Conservation (phyloP, 176 grass and related monocot species). For the Zea mays region Zm-B73-REFERENCE-NAM-5.0 NC_050102.1:10935501-10936000, state of each 20-base stretch:
- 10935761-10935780: background rate
- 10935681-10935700: background rate
- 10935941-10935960: constrained; percentile 3
- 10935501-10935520: constrained; percentile 69
- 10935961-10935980: background rate
- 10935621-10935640: background rate
- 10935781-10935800: background rate
- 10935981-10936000: background rate
- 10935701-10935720: background rate
- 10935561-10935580: background rate
- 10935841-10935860: background rate
- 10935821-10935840: background rate
- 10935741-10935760: background rate
- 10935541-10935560: background rate
- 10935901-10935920: background rate
- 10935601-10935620: background rate
- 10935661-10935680: background rate
- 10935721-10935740: background rate
- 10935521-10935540: constrained; percentile 7
- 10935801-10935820: background rate
- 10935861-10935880: background rate
- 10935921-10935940: background rate
- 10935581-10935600: background rate
- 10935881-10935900: background rate
- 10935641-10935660: background rate